Evolutionary conservation across 108 stramenopile genomes (phyloP), one percentile per base, ranked within the genome.

Genomic region (Hondaea fermentalgiana): DNA sequence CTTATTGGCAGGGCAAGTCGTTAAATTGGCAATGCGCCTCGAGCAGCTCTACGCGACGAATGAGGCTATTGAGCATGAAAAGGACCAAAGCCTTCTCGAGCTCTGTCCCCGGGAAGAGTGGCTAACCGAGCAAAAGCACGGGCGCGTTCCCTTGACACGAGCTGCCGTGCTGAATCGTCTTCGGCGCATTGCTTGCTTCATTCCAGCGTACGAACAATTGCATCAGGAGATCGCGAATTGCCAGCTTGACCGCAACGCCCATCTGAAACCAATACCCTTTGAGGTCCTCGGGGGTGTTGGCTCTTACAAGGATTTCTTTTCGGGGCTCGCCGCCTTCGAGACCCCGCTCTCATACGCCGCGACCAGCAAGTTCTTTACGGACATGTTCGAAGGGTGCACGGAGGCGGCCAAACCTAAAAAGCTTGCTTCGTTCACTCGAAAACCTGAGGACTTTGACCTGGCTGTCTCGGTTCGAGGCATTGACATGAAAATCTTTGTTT

Each of bases 131-230:
- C 23, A 83, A 8, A 53, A 83, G 6, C n/a, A 47, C 10, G 76
- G 76, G 1, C 14, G 16, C 14, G 14, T 69, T 12, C 25, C 14
- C 17, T 6, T 83, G 49, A 53, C 76, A 12, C n/a, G 19, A 21
- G 76, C 51, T 55, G 12, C 49, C 5, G 51, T 83, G n/a, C 19
- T 83, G 6, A 16, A 4, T 23, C 51, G 45, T 8, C 49, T 83
- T 53, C 76, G 76, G 51, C 45, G 76, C n/a, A 83, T 83, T 35
- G 76, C 76, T 53, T 83, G 76, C 76, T 83, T 83, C 3, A 53
- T 83, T 23, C 76, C 76, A 21, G 76, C 44, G 23, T 83, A 83
- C 51, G 76, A 83, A 28, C 76, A 83, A 3, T 4, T 83, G 10
- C 12, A 53, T 35, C 76, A 83, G 10, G 76, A 53, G 28, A 53